Conservation (phyloP, 2,329 filamentous ascomycete species). For the Fusarium virguliforme region DNA sequence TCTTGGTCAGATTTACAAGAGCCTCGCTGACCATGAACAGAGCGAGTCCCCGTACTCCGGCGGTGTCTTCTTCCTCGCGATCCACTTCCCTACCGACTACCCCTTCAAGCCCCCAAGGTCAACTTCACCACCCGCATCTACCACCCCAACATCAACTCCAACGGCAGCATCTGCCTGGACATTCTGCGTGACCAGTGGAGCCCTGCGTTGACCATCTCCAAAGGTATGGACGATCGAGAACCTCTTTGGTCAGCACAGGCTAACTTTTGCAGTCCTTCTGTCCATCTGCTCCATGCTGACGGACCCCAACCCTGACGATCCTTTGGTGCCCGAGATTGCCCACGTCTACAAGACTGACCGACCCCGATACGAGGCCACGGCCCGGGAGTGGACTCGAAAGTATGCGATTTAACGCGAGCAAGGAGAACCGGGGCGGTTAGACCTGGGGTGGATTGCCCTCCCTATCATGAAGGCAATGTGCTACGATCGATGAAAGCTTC, state of each 20-base stretch:
- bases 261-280: conserved; percentile 80
- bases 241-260: conserved; percentile 14
- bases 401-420: conserved; percentile 83
- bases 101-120: conserved; percentile 99
- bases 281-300: conserved; percentile 99
- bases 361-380: conserved; percentile 94
- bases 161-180: conserved; percentile 98
- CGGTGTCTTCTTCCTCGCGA: conserved; percentile 98
- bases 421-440: conserved; percentile 45
- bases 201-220: conserved; percentile 97
- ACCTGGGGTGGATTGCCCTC: conserved; percentile 51
- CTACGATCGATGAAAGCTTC: conserved; percentile 50
- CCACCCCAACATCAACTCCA: conserved; percentile 99
- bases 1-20: conserved; percentile 14
- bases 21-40: conserved; percentile 65
- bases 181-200: conserved; percentile 99
- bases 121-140: conserved; percentile 99
- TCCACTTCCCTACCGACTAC: conserved; percentile 99
- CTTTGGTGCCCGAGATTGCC: conserved; percentile 97
- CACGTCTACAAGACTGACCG: conserved; percentile 99
- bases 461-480: conserved; percentile 50
- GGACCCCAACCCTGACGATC: conserved; percentile 99
- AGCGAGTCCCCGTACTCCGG: conserved; percentile 97
- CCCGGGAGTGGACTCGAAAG: conserved; percentile 98
- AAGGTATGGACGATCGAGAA: conserved; percentile 75